Conservation (phyloP, 1,284 basidiomycete species). For the Testicularia cyperi region DNA sequence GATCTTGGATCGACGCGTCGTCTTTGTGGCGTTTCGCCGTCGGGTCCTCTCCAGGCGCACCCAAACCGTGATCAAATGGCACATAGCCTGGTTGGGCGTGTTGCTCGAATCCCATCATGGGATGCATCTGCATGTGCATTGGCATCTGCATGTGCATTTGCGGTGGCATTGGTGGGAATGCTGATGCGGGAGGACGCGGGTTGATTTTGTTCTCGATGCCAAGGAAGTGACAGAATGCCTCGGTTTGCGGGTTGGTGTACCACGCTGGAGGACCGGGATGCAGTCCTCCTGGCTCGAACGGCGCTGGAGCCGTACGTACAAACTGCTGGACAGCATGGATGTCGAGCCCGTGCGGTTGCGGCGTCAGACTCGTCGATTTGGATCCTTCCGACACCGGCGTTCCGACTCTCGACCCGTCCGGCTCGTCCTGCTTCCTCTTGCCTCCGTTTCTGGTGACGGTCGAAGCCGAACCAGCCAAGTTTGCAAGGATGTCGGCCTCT, state of each 20-base stretch:
- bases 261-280: slow-evolving; percentile 63
- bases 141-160: not conserved
- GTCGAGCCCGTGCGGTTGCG: slow-evolving; percentile 11
- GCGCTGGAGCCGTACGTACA: slow-evolving; percentile 60
- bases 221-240: slow-evolving; percentile 78
- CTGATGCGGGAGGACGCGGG: slow-evolving; percentile 1
- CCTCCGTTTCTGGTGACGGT: slow-evolving; percentile 27
- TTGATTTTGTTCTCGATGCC: slow-evolving; percentile 69
- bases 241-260: slow-evolving; percentile 89
- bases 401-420: slow-evolving; percentile 2
- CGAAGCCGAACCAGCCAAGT: slow-evolving; percentile 67
- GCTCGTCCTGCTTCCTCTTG: slow-evolving; percentile 61
- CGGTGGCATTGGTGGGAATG: not conserved
- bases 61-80: too few species aligned
- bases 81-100: too few species aligned
- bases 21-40: not conserved
- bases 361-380: not conserved
- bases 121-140: too few species aligned
- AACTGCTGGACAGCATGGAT: slow-evolving; percentile 40
- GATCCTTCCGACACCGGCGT: not conserved
- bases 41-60: not conserved
- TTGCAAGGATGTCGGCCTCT: slow-evolving; percentile 64
- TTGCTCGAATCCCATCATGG: too few species aligned
- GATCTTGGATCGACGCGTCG: too few species aligned
- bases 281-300: slow-evolving; percentile 61